These are phyloP conservation scores for Clohesyomyces aquaticus DNA, from an alignment of 495 filamentous ascomycete genomes.

Conservation along the genomic window DNA sequence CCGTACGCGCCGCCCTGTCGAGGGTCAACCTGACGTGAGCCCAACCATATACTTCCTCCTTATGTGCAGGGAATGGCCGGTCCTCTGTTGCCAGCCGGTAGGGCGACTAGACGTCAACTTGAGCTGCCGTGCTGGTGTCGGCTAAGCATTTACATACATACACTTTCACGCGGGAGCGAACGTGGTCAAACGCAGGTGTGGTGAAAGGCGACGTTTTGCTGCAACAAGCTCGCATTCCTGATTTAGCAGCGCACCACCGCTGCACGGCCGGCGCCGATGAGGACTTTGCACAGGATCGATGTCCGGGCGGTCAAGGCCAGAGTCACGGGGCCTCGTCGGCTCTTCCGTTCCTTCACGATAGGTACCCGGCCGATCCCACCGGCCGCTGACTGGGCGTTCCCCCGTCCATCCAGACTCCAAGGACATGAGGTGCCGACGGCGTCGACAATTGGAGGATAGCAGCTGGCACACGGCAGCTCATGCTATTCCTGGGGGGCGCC, in stretches of 20 bases:
- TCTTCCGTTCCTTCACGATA: no score
- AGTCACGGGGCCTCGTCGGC: no score
- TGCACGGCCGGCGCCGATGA: not conserved
- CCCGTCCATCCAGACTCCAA: no score
- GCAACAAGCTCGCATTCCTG: not conserved
- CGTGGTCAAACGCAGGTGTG: not conserved
- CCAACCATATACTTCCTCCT: not conserved
- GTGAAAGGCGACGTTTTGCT: not conserved
- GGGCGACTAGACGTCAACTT: slow-evolving; percentile 27
- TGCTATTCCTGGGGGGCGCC: slow-evolving; percentile 9
- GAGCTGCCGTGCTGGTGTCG: slow-evolving; percentile 11
- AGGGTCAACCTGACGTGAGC: slow-evolving; percentile 26
- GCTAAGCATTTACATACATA: not conserved
- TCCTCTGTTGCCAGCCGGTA: slow-evolving; percentile 18
- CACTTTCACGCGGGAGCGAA: not conserved
- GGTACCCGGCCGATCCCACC: no score
- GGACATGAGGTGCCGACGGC: no score
- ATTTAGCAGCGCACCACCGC: not conserved
- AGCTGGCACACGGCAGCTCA: slow-evolving; percentile 22
- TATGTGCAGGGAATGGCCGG: slow-evolving; percentile 12
- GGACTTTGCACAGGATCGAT: no score
- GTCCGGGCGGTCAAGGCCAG: no score
- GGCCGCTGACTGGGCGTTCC: no score
- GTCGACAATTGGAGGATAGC: no score
- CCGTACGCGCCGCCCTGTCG: not conserved